Base-by-base conservation (phyloP, 2,329 filamentous ascomycete species). In the Chrysoporthe deuterocubensis region DNA sequence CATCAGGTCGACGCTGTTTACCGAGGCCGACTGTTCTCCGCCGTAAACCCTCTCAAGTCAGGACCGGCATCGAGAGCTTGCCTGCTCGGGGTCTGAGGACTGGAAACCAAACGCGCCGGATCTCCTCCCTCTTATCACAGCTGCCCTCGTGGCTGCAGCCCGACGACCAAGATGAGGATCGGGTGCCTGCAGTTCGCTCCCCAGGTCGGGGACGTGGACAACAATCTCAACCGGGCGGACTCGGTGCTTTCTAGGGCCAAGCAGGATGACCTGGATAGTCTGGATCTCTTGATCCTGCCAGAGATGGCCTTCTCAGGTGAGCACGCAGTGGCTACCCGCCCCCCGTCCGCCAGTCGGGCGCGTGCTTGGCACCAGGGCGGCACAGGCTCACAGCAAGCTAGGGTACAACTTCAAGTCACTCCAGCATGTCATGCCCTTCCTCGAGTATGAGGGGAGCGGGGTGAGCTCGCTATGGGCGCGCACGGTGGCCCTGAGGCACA, bases 401-500 rank as follows among this genome's bases (percentile, higher is more conserved):
- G 91, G 92, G 42, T 96, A 94, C 81, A 94, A 94, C 76, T 95
- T 94, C 80, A 84, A 86, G 54, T 91, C 89, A 0, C 76, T 92
- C 2, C 80, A 85, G 43, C 84, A 92, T 1, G 93, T 95, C 56
- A 78, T 79, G 1, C 90, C 91, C 0, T 91, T 83, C 72, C 85
- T 95, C 3, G 92, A 96, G 74, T 85, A 83, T 0, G 86, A 86
- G 0, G 84, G 86, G 5, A 81, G 86, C 0, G 92, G 92, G 0
- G 87, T 91, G 64, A 89, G 85, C 7, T 89, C 91, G 0, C 77
- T 90, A 26, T 96, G 92, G 92, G 91, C 92, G 0, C 82, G 87
- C 48, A 87, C 84, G 0, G 87, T 84, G 0, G 92, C 92, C 0
- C 80, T 87, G 32, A 89, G 88, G 72, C 83, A 91, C 73, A 82